Percentiles rank a stretch among this genome's conserved stretches.
These are phyloP conservation scores for Phalaenopsis aphrodite DNA, from an alignment of 106 monocot species.

Conservation along the genomic window DNA sequence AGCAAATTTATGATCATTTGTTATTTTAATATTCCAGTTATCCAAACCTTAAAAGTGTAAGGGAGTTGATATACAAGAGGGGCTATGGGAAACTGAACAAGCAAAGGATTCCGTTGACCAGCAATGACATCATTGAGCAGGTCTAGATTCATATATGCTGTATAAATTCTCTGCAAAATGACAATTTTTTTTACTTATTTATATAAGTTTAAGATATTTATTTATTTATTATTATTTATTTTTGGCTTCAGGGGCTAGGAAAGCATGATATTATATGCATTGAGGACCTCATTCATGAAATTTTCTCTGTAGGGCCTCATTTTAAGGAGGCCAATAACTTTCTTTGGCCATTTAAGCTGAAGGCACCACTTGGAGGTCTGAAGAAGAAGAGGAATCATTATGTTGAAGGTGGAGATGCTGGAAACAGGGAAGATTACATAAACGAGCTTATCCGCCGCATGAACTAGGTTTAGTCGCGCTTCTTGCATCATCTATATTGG, in stretches of 20 bases:
- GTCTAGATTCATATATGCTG: neutral
- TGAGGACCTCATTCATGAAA: conserved; percentile 44
- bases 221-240: neutral
- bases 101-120: conserved; percentile 27
- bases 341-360: conserved; percentile 38
- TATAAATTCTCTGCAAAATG: neutral
- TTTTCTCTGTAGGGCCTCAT: conserved; percentile 38
- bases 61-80: conserved; percentile 41
- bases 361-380: conserved; percentile 28
- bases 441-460: conserved; percentile 43
- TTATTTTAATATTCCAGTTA: conserved; percentile 17
- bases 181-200: neutral
- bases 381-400: conserved; percentile 48
- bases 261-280: conserved; percentile 33
- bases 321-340: conserved; percentile 46
- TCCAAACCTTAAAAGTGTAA: conserved; percentile 39
- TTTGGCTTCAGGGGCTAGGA: conserved; percentile 20
- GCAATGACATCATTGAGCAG: conserved; percentile 13
- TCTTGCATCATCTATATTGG: too few species aligned
- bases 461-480: conserved; percentile 12
- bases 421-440: conserved; percentile 37
- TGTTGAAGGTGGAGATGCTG: conserved; percentile 44
- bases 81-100: conserved; percentile 10
- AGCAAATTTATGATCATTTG: neutral
- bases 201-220: too few species aligned